phyloP scores from a whole-genome alignment of 108 stramenopile genomes.

The Cyclotella choctawhatcheeana region DNA sequence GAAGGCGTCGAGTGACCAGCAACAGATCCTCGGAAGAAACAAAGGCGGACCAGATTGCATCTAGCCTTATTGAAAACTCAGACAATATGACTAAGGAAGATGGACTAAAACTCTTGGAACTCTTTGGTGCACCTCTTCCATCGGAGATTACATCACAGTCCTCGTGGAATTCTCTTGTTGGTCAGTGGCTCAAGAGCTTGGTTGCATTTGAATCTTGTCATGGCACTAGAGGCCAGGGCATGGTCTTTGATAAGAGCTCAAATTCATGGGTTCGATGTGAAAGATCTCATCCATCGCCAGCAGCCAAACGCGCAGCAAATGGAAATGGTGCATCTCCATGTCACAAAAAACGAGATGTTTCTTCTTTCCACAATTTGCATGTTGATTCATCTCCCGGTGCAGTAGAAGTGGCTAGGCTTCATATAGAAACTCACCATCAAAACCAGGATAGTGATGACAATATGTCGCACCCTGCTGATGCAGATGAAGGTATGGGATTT shows the following conservation, averaged over 20 bases:
- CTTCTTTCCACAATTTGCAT: slow-evolving; percentile 33
- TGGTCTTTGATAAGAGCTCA: slow-evolving; percentile 39
- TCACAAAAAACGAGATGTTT: slow-evolving; percentile 7
- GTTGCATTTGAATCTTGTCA: slow-evolving; percentile 72
- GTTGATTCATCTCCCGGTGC: slow-evolving; percentile 50
- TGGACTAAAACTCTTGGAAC: slow-evolving; percentile 72
- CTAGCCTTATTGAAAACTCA: slow-evolving; percentile 53
- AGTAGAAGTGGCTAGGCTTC: slow-evolving; percentile 43
- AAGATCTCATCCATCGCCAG: background rate
- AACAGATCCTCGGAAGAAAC: slow-evolving; percentile 9
- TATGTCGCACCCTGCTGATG: slow-evolving; percentile 14
- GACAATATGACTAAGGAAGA: slow-evolving; percentile 74
- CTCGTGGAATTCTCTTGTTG: slow-evolving; percentile 60
- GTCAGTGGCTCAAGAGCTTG: slow-evolving; percentile 66
- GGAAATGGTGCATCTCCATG: background rate
- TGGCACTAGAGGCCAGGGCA: slow-evolving; percentile 70
- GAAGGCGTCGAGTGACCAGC: slow-evolving; percentile 43
- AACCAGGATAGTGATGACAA: slow-evolving; percentile 31
- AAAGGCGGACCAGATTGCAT: slow-evolving; percentile 39
- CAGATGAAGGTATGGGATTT: slow-evolving; percentile 70
- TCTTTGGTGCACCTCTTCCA: slow-evolving; percentile 77
- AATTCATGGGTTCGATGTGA: slow-evolving; percentile 29
- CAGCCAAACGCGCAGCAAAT: slow-evolving; percentile 1
- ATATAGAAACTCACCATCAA: slow-evolving; percentile 13
- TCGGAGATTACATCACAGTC: slow-evolving; percentile 44